Evolutionary conservation across 2,329 filamentous ascomycete species (phyloP), one percentile per base, ranked within the genome.

Genomic region (Fusarium tupiense): DNA sequence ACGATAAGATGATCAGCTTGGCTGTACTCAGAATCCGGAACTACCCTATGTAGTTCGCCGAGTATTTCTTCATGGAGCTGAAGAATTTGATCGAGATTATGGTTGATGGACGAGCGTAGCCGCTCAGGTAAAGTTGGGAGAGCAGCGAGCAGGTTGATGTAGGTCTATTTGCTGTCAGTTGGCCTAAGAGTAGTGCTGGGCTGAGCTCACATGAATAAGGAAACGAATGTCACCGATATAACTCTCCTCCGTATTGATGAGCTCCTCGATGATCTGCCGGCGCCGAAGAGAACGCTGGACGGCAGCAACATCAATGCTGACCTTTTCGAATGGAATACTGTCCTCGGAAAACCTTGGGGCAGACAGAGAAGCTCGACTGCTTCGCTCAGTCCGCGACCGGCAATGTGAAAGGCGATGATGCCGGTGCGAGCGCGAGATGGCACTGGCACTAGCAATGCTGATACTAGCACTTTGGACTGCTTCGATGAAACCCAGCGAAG

Each of bases 191-290:
- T 9, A 33, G 12, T 16, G 46, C 6, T 20, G 40, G 19, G 35
- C 11, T 29, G 13, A 46, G 78, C 90, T 80, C 84, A 96, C 95
- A 83, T 97, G 95, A 80, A 93, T 92, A 67, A 98, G 86, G 74
- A 96, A 94, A 77, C 94, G 94, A 66, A 98, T 83, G 78, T 98
- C 96, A 22, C 92, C 90, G 76, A 98, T 91, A 80, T 98, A 98
- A 78, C 92, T 91, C 80, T 96, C 93, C 82, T 98, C 96, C 0
- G 95, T 97, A 64, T 85, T 89, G 69, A 98, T 90, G 58, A 98
- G 85, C 83, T 98, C 96, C 79, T 96, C 93, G 41, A 98, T 83
- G 44, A 97, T 91, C 71, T 92, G 91, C 20, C 94, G 90, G 69
- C 96, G 90, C 78, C 95, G 93, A 26, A 93, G 83, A 4, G 94